phyloP scores from a whole-genome alignment of 768 basidiomycete species.

The Suillus paluster region DNA sequence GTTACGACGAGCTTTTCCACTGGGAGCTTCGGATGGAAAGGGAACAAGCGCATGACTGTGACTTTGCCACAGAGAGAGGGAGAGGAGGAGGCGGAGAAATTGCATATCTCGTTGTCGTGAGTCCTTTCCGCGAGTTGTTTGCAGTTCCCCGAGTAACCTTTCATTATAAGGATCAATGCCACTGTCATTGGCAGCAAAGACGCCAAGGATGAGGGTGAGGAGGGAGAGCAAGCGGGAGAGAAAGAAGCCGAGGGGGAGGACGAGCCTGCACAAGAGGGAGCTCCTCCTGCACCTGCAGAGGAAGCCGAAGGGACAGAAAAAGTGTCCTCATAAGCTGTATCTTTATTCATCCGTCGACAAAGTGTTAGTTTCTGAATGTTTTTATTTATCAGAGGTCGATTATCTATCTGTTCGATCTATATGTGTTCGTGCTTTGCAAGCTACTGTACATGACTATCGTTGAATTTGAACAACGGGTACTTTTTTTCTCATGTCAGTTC shows the following conservation, averaged over 20 bases:
- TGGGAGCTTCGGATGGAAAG: slow-evolving; percentile 89
- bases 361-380: background rate
- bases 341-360: background rate
- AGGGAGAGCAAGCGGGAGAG: slow-evolving; percentile 33
- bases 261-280: slow-evolving; percentile 25
- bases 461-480: background rate
- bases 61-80: slow-evolving; percentile 58
- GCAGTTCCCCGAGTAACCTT: background rate
- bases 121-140: slow-evolving; percentile 34
- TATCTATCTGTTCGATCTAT: background rate
- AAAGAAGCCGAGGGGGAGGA: slow-evolving; percentile 22
- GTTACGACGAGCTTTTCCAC: slow-evolving; percentile 66
- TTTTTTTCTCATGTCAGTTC: slow-evolving; percentile 5
- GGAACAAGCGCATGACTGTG: slow-evolving; percentile 65
- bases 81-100: slow-evolving; percentile 60
- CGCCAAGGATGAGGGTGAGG: slow-evolving; percentile 43
- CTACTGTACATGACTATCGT: background rate
- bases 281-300: slow-evolving; percentile 20
- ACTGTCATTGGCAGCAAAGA: slow-evolving; percentile 75
- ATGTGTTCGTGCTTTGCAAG: too few relatives aligned
- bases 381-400: background rate
- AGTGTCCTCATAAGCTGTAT: slow-evolving; percentile 6
- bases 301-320: slow-evolving; percentile 15
- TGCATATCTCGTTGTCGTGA: slow-evolving; percentile 76
- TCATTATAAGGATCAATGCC: slow-evolving; percentile 66